Base-by-base conservation (phyloP, 2,329 filamentous ascomycete genomes). In the Xylaria sp. region DNA sequence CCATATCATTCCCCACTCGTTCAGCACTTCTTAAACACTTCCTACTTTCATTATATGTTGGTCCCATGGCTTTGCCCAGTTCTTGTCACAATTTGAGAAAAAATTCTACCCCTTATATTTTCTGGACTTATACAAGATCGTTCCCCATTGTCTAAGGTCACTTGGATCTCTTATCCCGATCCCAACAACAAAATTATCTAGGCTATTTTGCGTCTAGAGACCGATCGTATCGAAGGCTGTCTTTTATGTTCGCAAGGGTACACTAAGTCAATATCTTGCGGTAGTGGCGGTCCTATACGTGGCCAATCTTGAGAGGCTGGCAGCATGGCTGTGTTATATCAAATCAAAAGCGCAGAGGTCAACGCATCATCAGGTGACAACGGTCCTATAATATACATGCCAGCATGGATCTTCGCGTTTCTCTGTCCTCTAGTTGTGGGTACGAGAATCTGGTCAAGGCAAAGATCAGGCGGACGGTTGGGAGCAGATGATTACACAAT, bases 401-500 rank as follows among this genome's bases (percentile, higher is more conserved):
- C 76, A 13, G 61, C 69, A 2, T 72, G 44, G 25, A 58, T 76
- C 10, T 78, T 77, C 49, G 25, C 74, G 1, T 63, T 72, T 31
- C 15, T 75, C 29, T 76, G 72, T 33, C 74, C 73, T 0, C n/a
- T 74, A 6, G 45, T 73, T 1, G 76, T 77, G 10, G 71, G 62
- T 5, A 71, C 65, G 1, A 69, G 75, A 44, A 55, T 77, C 42
- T 77, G 76, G 75, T 72, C 73, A 17, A 73, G 75, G 22, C 65
- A 68, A 25, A 69, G 69, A 20, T 70, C 69, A 17, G 70, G 73
- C 1, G 72, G 71, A 38, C 69, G 67, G 10, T 61, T 75, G 7
- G 74, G 75, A 13, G 45, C 69, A 0, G 76, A 77, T 55, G 76
- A 78, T 49, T 76, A 72, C 51, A 75, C 72, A n/a, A 73, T 77